Evolutionary conservation across 768 basidiomycete genomes (phyloP).

Genomic region (Calocybe cyanea): DNA sequence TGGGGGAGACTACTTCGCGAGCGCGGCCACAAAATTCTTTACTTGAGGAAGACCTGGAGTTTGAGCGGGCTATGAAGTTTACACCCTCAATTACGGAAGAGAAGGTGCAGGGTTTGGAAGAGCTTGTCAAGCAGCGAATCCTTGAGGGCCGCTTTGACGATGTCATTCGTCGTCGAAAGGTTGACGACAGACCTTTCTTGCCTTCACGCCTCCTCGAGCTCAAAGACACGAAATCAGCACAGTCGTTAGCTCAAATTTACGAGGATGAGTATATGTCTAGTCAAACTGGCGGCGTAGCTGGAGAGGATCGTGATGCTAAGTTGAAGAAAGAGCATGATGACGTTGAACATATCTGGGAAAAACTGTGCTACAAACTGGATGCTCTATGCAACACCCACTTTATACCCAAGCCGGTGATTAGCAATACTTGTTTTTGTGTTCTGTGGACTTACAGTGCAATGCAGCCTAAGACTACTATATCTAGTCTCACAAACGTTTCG

Average conservation of each 20-base stretch:
- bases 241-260: slow-evolving; percentile 93
- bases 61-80: slow-evolving; percentile 83
- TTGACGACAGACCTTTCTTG: slow-evolving; percentile 85
- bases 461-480: slow-evolving; percentile 87
- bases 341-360: slow-evolving; percentile 80
- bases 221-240: slow-evolving; percentile 81
- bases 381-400: slow-evolving; percentile 94
- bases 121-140: slow-evolving; percentile 86
- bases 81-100: slow-evolving; percentile 91
- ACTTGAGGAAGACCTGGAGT: slow-evolving; percentile 92
- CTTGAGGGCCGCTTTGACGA: slow-evolving; percentile 86
- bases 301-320: slow-evolving; percentile 85
- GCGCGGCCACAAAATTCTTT: slow-evolving; percentile 87
- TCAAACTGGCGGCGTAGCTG: slow-evolving; percentile 47
- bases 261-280: slow-evolving; percentile 85
- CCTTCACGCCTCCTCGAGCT: slow-evolving; percentile 88
- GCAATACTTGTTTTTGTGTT: not conserved
- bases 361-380: slow-evolving; percentile 84
- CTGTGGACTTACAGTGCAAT: slow-evolving; percentile 1
- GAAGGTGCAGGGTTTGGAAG: slow-evolving; percentile 76
- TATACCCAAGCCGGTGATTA: slow-evolving; percentile 83
- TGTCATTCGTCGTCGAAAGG: slow-evolving; percentile 74
- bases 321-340: slow-evolving; percentile 86
- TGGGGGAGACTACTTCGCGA: slow-evolving; percentile 85
- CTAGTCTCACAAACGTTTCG: slow-evolving; percentile 77